Conservation (phyloP, 495 filamentous ascomycete species). For the Pyrenula massariospora region DNA sequence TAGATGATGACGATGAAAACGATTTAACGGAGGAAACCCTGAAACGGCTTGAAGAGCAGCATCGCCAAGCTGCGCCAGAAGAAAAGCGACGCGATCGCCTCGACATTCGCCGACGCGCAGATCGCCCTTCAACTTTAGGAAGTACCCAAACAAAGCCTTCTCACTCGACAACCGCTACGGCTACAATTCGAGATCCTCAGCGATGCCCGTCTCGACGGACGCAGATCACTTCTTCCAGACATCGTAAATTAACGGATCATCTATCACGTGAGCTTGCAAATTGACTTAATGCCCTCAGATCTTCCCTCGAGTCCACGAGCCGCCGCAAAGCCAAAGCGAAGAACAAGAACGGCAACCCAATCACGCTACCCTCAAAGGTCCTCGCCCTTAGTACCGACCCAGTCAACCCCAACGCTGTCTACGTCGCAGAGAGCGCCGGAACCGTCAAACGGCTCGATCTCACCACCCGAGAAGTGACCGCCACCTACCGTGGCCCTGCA, state of each 20-base stretch:
- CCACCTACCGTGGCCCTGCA: constrained; percentile 47
- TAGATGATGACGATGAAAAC: too few species aligned
- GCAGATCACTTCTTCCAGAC: constrained; percentile 84
- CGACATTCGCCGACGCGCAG: too few species aligned
- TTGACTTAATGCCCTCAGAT: constrained; percentile 29
- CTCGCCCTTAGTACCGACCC: constrained; percentile 66
- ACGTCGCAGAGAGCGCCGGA: constrained; percentile 75
- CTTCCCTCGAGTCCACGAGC: constrained; percentile 56
- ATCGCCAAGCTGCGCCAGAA: too few species aligned
- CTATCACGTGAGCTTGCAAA: background rate
- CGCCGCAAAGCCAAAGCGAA: constrained; percentile 69
- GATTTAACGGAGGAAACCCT: too few species aligned
- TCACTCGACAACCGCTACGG: too few species aligned
- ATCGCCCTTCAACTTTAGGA: too few species aligned
- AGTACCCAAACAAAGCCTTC: too few species aligned
- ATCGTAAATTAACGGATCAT: constrained; percentile 38
- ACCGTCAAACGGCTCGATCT: constrained; percentile 59
- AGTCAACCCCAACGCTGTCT: constrained; percentile 44
- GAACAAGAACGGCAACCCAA: constrained; percentile 75
- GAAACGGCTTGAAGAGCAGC: too few species aligned
- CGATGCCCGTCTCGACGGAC: constrained; percentile 55
- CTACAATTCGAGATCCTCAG: too few species aligned
- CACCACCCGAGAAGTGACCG: constrained; percentile 45
- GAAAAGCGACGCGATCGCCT: too few species aligned
- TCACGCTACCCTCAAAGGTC: constrained; percentile 73